Evolutionary conservation across 1,284 basidiomycete species (phyloP), one percentile per base, ranked within the genome.

Genomic region (Apiotrichum mycotoxinovorans): DNA sequence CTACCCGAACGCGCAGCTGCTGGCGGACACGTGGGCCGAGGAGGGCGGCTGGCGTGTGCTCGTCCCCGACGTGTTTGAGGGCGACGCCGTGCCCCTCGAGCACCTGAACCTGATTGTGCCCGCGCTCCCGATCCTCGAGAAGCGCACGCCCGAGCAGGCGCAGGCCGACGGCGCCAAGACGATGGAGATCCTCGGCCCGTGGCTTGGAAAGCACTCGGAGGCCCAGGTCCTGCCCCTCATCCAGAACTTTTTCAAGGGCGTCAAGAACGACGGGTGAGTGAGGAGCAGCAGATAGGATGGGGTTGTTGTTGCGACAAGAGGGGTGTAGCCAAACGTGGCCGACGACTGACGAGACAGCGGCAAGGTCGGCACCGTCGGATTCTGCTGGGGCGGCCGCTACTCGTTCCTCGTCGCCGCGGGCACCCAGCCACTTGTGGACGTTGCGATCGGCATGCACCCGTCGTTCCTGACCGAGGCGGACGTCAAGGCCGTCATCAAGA

Each of bases 21-120:
- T 75, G 8, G 83, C 80, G 15, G 89, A 91, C 66, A 85, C 84
- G 67, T 89, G 85, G 74, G 87, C 88, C 18, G 79, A 64, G 25
- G 52, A 78, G 27, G 86, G 87, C 62, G 88, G 87, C 14, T 86
- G 83, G 80, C 83, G 84, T 73, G 83, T 83, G 10, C 77, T 86
- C 57, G 64, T 81, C 15, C 81, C 82, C 0, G 85, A 87, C 72
- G 80, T 84, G 64, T 76, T 88, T 48, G 79, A 82, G 66, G 85
- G 82, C 40, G 87, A 88, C 67, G 72, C 83, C 17, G 66, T 84
- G 45, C 75, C 80, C 11, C 56, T 74, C 4, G 75, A 80, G 46
- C 73, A 81, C 15, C 56, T 77, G 5, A 78, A 81, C 63, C 50
- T 64, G 1, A 73, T 73, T 52, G 65, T 63, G 22, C 69, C 70